Evolutionary conservation across 202 grass and related monocot genomes (phyloP).

Genomic region (Carex sylvatica): DNA sequence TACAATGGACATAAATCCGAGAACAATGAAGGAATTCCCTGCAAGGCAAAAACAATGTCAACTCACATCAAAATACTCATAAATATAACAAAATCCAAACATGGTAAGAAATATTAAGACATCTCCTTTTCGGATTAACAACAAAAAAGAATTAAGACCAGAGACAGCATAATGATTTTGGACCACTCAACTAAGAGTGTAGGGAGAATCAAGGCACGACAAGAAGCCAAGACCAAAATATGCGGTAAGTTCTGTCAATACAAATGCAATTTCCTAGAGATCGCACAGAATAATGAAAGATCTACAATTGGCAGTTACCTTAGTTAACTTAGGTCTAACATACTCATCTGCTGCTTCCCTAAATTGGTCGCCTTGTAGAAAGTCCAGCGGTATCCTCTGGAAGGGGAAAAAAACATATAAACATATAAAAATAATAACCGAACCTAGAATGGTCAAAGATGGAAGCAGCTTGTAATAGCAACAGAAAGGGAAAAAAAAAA

Average conservation of each 20-base stretch:
- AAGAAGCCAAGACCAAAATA: background rate
- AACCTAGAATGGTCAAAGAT: background rate
- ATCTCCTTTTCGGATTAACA: background rate
- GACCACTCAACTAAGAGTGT: background rate
- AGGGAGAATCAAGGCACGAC: background rate
- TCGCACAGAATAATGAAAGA: slow-evolving; percentile 10
- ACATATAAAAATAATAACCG: background rate
- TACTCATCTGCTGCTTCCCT: slow-evolving; percentile 85
- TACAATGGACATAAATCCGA: slow-evolving; percentile 94
- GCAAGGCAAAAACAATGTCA: slow-evolving; percentile 21
- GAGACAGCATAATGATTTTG: background rate
- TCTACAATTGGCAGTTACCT: slow-evolving; percentile 47
- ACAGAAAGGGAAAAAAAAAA: background rate
- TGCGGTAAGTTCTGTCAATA: slow-evolving; percentile 1
- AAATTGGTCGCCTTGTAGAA: slow-evolving; percentile 84
- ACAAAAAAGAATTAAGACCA: background rate
- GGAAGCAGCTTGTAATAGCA: background rate
- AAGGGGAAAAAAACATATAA: background rate
- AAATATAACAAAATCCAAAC: background rate
- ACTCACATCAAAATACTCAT: background rate
- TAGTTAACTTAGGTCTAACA: slow-evolving; percentile 87
- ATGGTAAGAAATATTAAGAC: background rate
- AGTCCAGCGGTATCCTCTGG: slow-evolving; percentile 99
- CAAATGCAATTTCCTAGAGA: background rate
- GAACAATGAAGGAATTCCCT: slow-evolving; percentile 97